Evolutionary conservation across 129 eudicot species (phyloP).

Genomic region (Dittrichia graveolens): DNA sequence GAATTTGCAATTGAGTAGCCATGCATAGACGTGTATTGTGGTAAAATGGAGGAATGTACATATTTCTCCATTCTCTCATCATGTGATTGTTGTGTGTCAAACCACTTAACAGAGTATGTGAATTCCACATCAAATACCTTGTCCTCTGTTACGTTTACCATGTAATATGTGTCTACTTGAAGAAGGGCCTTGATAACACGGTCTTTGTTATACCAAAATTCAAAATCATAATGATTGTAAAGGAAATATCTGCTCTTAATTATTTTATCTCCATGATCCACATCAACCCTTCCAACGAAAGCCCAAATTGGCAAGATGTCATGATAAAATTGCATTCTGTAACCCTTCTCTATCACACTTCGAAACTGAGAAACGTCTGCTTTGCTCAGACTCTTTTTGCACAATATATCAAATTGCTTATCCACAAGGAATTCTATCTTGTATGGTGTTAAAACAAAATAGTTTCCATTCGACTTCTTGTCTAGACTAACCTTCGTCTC

Average conservation of each 20-base stretch:
- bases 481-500: constrained; percentile 18
- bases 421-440: constrained; percentile 30
- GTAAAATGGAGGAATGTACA: constrained; percentile 33
- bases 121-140: constrained; percentile 48
- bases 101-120: constrained; percentile 47
- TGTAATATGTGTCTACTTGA: constrained; percentile 26
- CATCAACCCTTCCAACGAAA: constrained; percentile 45
- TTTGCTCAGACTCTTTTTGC: constrained; percentile 43
- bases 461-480: constrained; percentile 33
- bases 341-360: constrained; percentile 43
- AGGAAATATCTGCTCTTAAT: constrained; percentile 44
- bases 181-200: constrained; percentile 45
- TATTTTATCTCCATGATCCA: constrained; percentile 33
- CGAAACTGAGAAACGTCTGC: constrained; percentile 48
- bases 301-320: constrained; percentile 58
- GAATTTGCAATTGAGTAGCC: constrained; percentile 53
- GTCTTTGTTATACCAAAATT: constrained; percentile 40
- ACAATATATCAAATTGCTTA: constrained; percentile 30
- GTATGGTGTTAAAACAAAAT: constrained; percentile 36
- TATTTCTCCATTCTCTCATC: constrained; percentile 52
- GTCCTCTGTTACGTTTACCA: constrained; percentile 43
- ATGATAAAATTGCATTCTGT: constrained; percentile 45
- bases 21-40: constrained; percentile 35
- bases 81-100: constrained; percentile 31
- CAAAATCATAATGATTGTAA: constrained; percentile 42